A percentile compares a stretch with the other conserved stretches of the same genome.
Evolutionary conservation across 176 grass and related monocot genomes (phyloP).

Genomic region (Eleusine coracana): DNA sequence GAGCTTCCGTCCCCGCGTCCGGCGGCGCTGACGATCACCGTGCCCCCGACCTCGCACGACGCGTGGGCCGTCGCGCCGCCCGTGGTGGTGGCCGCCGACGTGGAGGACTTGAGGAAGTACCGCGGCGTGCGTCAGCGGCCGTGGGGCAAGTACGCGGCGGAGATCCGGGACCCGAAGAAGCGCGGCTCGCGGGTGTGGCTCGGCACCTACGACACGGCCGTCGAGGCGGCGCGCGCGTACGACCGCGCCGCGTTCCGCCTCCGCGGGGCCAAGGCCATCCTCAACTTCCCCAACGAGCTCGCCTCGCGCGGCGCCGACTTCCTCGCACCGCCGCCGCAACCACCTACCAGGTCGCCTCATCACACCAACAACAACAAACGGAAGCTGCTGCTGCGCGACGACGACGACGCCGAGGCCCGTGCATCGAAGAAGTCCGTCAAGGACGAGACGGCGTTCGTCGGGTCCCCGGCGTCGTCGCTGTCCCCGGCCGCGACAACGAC

Average conservation of each 20-base stretch:
- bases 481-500: conserved; percentile 13
- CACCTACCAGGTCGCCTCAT: neutral
- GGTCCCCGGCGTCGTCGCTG: conserved; percentile 25
- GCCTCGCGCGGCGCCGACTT: conserved; percentile 42
- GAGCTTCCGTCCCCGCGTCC: conserved; percentile 36
- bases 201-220: conserved; percentile 84
- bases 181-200: conserved; percentile 86
- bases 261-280: conserved; percentile 83
- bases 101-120: conserved; percentile 60
- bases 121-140: conserved; percentile 83
- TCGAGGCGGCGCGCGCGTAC: conserved; percentile 82
- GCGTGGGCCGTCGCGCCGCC: conserved; percentile 31
- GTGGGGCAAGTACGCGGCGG: conserved; percentile 94
- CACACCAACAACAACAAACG: conserved; percentile 37
- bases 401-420: too few species aligned
- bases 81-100: neutral
- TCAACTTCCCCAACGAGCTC: conserved; percentile 91
- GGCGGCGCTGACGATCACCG: conserved; percentile 16
- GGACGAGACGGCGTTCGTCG: conserved; percentile 15
- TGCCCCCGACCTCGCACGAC: conserved; percentile 44
- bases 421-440: conserved; percentile 46
- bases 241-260: conserved; percentile 80
- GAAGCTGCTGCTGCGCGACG: conserved; percentile 37
- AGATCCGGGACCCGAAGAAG: conserved; percentile 85
- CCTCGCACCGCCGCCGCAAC: neutral